Conservation (phyloP, 352 stramenopile genomes). For the Phytophthora ramorum region DNA sequence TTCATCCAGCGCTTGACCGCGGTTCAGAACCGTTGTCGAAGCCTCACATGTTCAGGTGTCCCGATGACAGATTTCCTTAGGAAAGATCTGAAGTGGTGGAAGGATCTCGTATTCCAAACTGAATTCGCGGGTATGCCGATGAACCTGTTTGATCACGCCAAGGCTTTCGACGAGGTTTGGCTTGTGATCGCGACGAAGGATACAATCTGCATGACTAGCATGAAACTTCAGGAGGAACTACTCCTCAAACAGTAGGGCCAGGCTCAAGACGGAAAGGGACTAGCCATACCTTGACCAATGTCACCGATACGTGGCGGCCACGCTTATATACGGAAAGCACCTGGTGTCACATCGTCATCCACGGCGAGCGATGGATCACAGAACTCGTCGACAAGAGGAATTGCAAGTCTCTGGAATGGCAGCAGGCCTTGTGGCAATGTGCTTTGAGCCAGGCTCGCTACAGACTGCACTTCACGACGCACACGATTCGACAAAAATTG, state of each 20-base stretch:
- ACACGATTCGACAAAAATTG: slow-evolving; percentile 4
- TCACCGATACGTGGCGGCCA: background rate
- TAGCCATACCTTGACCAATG: background rate
- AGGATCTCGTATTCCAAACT: slow-evolving; percentile 2
- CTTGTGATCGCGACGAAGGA: background rate
- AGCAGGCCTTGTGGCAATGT: background rate
- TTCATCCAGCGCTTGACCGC: slow-evolving; percentile 8
- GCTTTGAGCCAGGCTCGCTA: slow-evolving; percentile 14
- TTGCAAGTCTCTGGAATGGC: background rate
- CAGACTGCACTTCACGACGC: slow-evolving; percentile 2
- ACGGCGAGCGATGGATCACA: slow-evolving; percentile 3
- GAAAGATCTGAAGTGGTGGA: slow-evolving; percentile 10
- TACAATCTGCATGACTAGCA: background rate
- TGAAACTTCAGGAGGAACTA: background rate
- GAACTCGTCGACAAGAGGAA: slow-evolving; percentile 4
- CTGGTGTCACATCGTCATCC: slow-evolving; percentile 7
- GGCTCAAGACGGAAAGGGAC: background rate
- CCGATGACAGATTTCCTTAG: slow-evolving; percentile 9
- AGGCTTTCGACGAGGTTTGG: background rate
- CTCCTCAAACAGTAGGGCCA: background rate
- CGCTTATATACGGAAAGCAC: background rate
- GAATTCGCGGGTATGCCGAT: slow-evolving; percentile 10
- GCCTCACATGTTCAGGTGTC: background rate
- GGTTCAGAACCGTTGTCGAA: background rate
- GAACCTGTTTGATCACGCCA: slow-evolving; percentile 1